phyloP scores from a whole-genome alignment of 208 protist genomes.

The Leishmania martiniquensis region DNA sequence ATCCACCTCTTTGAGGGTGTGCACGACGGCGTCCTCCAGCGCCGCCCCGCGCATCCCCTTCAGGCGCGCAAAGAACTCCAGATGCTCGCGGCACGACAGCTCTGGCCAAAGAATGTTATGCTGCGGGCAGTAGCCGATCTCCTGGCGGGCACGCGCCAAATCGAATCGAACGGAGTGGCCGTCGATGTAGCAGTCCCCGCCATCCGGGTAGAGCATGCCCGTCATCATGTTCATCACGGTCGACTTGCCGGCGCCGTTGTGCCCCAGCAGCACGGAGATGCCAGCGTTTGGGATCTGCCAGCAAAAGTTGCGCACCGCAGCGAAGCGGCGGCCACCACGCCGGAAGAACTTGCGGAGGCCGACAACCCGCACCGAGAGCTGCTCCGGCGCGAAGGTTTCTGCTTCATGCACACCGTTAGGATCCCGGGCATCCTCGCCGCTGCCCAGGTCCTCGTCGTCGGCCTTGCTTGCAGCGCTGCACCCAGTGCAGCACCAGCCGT shows the following conservation, averaged over 20 bases:
- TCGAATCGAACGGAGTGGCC: constrained; percentile 60
- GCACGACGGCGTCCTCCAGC: constrained; percentile 38
- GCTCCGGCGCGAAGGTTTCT: constrained; percentile 3
- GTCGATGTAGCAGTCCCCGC: constrained; percentile 73
- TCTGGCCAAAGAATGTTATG: constrained; percentile 95
- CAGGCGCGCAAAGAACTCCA: constrained; percentile 92
- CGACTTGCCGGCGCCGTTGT: constrained; percentile 90
- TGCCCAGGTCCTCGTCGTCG: constrained; percentile 4
- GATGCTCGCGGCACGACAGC: constrained; percentile 89
- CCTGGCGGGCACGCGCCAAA: constrained; percentile 53
- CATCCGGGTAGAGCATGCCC: constrained; percentile 71
- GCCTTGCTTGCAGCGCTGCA: neutral
- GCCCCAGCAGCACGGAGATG: constrained; percentile 83
- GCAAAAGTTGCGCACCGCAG: constrained; percentile 71
- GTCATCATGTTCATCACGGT: constrained; percentile 88
- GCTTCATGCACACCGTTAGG: constrained; percentile 19
- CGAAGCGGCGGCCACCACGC: constrained; percentile 36
- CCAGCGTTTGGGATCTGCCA: constrained; percentile 57
- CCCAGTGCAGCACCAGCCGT: neutral
- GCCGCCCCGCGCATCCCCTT: constrained; percentile 75
- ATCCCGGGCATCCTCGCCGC: constrained; percentile 30
- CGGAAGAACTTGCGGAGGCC: constrained; percentile 32
- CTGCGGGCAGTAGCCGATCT: constrained; percentile 96
- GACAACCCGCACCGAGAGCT: constrained; percentile 20
- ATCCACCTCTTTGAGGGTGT: constrained; percentile 48